Percentiles rank a stretch among this genome's conserved stretches.
Evolutionary conservation across 2,329 filamentous ascomycete species (phyloP).

Genomic region (Lasiodiplodia citricola): DNA sequence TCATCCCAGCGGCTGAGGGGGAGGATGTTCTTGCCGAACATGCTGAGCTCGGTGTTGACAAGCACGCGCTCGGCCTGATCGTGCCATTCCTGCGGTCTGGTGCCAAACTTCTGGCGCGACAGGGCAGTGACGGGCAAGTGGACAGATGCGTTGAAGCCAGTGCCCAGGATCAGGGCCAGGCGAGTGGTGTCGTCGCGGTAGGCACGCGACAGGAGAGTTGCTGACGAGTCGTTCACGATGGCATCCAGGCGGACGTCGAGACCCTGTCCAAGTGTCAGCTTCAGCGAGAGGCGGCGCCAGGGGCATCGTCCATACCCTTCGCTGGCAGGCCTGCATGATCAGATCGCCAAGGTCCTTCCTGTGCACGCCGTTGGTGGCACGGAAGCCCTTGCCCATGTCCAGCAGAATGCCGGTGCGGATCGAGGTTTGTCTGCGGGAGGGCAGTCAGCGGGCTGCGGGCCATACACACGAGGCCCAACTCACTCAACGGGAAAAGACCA

Average conservation of each 20-base stretch:
- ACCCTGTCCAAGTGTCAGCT: conserved; percentile 39
- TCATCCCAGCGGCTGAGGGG: conserved; percentile 68
- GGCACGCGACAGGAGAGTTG: conserved; percentile 65
- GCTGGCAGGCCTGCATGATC: conserved; percentile 63
- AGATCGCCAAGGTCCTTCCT: conserved; percentile 65
- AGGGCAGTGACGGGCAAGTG: conserved; percentile 63
- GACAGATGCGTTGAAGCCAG: conserved; percentile 68
- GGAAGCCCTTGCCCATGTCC: conserved; percentile 70
- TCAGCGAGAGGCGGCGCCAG: conserved; percentile 8
- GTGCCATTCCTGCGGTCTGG: conserved; percentile 60
- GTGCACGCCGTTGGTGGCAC: conserved; percentile 62
- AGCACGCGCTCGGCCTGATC: conserved; percentile 64
- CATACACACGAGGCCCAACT: conserved; percentile 31
- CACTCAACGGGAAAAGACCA: conserved; percentile 71
- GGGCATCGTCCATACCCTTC: conserved; percentile 44
- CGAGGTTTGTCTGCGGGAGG: conserved; percentile 58
- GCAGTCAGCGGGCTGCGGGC: conserved; percentile 1
- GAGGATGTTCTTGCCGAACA: conserved; percentile 66
- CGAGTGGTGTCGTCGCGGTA: conserved; percentile 66
- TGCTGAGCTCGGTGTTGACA: conserved; percentile 69
- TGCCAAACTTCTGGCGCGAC: conserved; percentile 61
- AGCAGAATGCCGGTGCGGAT: conserved; percentile 61
- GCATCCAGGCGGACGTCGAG: conserved; percentile 65
- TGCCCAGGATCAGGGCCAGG: conserved; percentile 68
- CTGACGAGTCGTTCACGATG: conserved; percentile 68